phyloP scores from a whole-genome alignment of 1,284 basidiomycete genomes.

The Cryptococcus floricola region DNA sequence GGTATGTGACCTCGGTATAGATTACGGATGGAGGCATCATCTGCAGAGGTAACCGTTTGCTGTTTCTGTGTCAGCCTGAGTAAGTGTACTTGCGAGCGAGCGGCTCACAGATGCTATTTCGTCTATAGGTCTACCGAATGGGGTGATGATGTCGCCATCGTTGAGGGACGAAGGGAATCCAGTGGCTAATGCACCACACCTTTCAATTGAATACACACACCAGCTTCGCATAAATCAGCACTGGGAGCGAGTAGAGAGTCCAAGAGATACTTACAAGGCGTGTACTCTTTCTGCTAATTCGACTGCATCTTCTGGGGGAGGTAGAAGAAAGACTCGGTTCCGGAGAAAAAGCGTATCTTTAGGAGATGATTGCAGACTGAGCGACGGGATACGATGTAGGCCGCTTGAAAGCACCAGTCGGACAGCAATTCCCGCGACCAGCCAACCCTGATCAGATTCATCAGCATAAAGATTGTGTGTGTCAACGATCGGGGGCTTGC shows the following conservation, averaged over 20 bases:
- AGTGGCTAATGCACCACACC: conserved; percentile 36
- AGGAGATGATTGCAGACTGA: conserved; percentile 19
- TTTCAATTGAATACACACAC: conserved; percentile 37
- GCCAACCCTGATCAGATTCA: conserved; percentile 27
- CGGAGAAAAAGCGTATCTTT: conserved; percentile 32
- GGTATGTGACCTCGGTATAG: conserved; percentile 26
- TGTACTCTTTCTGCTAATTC: conserved; percentile 44
- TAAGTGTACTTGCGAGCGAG: neutral
- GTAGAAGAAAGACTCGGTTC: conserved; percentile 31
- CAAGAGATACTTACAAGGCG: conserved; percentile 31
- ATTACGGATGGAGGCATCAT: conserved; percentile 38
- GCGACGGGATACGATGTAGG: conserved; percentile 38
- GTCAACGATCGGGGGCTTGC: conserved; percentile 6
- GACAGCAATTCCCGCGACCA: conserved; percentile 33
- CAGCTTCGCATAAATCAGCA: conserved; percentile 23
- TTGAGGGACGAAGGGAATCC: conserved; percentile 34
- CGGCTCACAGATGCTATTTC: conserved; percentile 34
- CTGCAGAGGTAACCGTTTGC: conserved; percentile 30
- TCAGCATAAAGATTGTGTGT: neutral
- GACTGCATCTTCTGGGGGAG: conserved; percentile 38
- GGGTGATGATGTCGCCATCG: conserved; percentile 43
- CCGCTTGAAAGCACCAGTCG: conserved; percentile 40
- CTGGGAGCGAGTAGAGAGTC: neutral
- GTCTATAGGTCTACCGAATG: conserved; percentile 31
- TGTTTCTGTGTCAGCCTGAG: neutral